Percentiles rank a stretch among this genome's conserved stretches.
Evolutionary conservation across 306 rosid genomes (phyloP).

Genomic region (Sophora flavescens): DNA sequence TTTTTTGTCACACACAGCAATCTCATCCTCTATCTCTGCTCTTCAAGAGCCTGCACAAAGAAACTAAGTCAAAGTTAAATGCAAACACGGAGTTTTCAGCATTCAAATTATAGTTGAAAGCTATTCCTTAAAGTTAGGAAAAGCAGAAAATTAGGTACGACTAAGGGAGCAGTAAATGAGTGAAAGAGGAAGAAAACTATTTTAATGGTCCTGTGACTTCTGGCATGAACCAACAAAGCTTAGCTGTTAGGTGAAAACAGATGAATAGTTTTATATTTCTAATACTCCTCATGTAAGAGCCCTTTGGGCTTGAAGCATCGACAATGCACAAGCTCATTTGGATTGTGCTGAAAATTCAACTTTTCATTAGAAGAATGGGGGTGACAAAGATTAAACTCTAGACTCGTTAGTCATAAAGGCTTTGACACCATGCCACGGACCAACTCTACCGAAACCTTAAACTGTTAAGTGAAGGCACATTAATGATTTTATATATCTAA

Average conservation of each 20-base stretch:
- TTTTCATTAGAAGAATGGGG: no score
- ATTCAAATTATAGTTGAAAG: slow-evolving; percentile 34
- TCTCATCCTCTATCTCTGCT: slow-evolving; percentile 71
- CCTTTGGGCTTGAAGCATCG: not conserved
- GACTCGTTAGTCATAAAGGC: no score
- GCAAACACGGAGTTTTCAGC: slow-evolving; percentile 28
- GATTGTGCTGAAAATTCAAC: not conserved
- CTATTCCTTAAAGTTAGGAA: not conserved
- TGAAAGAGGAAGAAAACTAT: slow-evolving; percentile 21
- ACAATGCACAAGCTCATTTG: not conserved
- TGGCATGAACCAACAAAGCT: not conserved
- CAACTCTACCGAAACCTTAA: no score
- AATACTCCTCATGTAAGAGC: not conserved
- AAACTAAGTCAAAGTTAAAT: slow-evolving; percentile 39
- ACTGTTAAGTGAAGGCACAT: not conserved
- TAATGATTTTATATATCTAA: not conserved
- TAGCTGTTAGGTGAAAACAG: not conserved
- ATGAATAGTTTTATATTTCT: no score
- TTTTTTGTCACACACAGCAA: slow-evolving; percentile 66
- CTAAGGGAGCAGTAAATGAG: slow-evolving; percentile 12
- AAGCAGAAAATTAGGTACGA: slow-evolving; percentile 16
- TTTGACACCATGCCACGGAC: no score
- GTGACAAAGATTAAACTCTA: no score
- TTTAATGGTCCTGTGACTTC: slow-evolving; percentile 10
- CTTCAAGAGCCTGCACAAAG: slow-evolving; percentile 61